Evolutionary conservation across 2,329 filamentous ascomycete genomes (phyloP).

Genomic region (Colletotrichum truncatum): DNA sequence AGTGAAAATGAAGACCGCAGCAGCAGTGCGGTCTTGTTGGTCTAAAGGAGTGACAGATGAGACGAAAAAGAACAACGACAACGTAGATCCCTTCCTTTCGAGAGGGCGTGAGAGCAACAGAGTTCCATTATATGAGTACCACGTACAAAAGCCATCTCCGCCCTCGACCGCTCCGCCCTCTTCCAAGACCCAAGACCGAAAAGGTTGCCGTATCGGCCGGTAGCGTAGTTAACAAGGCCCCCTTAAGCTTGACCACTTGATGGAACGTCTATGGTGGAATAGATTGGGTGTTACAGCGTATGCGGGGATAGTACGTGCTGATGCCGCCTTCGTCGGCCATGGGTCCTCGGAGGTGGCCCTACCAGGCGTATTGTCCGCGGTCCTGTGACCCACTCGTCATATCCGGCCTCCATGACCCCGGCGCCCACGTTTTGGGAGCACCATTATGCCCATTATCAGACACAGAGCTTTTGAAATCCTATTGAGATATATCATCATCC

Average conservation of each 20-base stretch:
- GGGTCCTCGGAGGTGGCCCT: slow-evolving; percentile 15
- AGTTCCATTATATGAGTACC: background rate
- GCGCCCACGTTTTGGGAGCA: background rate
- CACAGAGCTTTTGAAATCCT: slow-evolving; percentile 5
- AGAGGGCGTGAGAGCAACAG: background rate
- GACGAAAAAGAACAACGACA: background rate
- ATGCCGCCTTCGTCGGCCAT: background rate
- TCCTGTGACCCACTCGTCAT: slow-evolving; percentile 14
- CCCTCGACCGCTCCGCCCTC: slow-evolving; percentile 10
- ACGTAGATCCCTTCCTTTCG: background rate
- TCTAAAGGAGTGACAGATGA: background rate
- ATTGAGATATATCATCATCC: background rate
- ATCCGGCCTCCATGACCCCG: slow-evolving; percentile 19
- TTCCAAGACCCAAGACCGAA: background rate
- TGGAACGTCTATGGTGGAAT: slow-evolving; percentile 17
- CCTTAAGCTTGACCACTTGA: slow-evolving; percentile 1
- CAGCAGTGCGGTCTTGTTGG: slow-evolving; percentile 6
- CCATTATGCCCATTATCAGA: background rate
- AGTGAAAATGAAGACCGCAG: background rate
- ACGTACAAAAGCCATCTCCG: background rate
- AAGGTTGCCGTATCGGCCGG: background rate
- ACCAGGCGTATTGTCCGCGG: slow-evolving; percentile 14
- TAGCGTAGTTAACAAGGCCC: background rate
- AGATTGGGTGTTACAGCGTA: slow-evolving; percentile 23
- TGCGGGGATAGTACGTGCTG: slow-evolving; percentile 10